Base-by-base conservation (phyloP, 1,284 basidiomycete genomes). In the Agaricales sp. region DNA sequence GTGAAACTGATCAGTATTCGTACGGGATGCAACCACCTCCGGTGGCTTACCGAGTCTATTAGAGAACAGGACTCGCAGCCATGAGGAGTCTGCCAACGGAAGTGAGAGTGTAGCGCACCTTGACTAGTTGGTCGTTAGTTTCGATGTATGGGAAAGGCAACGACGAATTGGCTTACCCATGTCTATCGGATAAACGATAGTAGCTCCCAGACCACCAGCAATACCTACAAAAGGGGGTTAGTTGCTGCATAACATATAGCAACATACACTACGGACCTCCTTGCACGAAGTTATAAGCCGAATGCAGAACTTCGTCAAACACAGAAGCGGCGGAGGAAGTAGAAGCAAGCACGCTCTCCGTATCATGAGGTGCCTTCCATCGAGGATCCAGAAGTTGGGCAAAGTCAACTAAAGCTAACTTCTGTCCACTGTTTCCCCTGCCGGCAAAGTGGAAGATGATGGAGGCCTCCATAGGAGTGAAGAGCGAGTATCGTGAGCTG, bases 361-460 rank as follows among this genome's bases (percentile, higher is more conserved):
- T n/a, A 13, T 80, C 80, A 24, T 76, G 70, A 3, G 87, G 87
- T 4, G 82, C 72, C 54, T 71, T 75, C 90, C 90, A 92, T 54
- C 82, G 76, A 8, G 89, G 87, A 62, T 96, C 92, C 45, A 97
- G 69, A 23, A 97, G 67, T 59, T 92, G 87, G 16, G 83, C 87
- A 66, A 97, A 97, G 66, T 97, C 93, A 45, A 87, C 66, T 35
- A 94, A 66, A 4, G 89, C 77, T 46, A 96, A 75, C 18, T 92
- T 77, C 55, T 82, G 78, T 44, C 68, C 68, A 3, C 72, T 68
- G 47, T 73, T 69, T 3, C 92, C 92, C 50, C 91, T 80, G 16
- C 86, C 83, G 14, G 91, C 92, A 68, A 96, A 96, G 66, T 97
- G 93, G 71, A 95, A 97, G 59, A 96, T 84, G 59, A 96, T 95